These are phyloP conservation scores for Beauveria bassiana DNA, from an alignment of 2,329 filamentous ascomycete genomes.

Conservation along the genomic window DNA sequence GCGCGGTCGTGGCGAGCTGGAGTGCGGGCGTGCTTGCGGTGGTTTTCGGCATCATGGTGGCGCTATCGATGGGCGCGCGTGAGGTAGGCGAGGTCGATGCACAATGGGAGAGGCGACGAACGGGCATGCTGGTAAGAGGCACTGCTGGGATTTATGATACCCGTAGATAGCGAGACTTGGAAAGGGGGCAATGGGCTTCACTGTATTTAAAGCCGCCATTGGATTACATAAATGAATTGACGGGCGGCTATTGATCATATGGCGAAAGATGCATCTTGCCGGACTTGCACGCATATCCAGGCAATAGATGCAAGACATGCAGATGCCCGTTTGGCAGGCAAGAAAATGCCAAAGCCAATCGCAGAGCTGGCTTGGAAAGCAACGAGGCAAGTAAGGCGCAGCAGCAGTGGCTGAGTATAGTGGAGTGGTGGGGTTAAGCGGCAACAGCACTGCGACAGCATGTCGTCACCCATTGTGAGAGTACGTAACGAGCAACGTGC, in stretches of 20 bases:
- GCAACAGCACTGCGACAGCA: background rate
- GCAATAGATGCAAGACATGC: conserved; percentile 4
- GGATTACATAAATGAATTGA: background rate
- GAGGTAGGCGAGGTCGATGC: background rate
- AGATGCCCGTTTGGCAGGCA: background rate
- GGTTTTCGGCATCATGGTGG: conserved; percentile 6
- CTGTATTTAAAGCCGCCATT: background rate
- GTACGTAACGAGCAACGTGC: background rate
- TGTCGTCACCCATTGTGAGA: background rate
- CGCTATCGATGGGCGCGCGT: background rate
- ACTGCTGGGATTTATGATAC: background rate
- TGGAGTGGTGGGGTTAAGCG: background rate
- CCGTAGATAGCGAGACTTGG: background rate
- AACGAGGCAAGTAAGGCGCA: background rate
- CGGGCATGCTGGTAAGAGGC: background rate
- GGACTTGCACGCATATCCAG: background rate
- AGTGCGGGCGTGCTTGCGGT: background rate
- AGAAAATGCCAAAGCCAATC: background rate
- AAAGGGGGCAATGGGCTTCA: background rate
- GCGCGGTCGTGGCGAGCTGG: conserved; percentile 4
- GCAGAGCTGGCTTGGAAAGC: background rate
- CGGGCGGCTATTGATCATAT: too few species aligned
- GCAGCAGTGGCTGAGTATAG: conserved; percentile 2
- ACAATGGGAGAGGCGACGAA: background rate
- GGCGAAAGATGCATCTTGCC: background rate